Conservation (phyloP, 2,329 filamentous ascomycete genomes). For the Diaporthe citrichinensis region DNA sequence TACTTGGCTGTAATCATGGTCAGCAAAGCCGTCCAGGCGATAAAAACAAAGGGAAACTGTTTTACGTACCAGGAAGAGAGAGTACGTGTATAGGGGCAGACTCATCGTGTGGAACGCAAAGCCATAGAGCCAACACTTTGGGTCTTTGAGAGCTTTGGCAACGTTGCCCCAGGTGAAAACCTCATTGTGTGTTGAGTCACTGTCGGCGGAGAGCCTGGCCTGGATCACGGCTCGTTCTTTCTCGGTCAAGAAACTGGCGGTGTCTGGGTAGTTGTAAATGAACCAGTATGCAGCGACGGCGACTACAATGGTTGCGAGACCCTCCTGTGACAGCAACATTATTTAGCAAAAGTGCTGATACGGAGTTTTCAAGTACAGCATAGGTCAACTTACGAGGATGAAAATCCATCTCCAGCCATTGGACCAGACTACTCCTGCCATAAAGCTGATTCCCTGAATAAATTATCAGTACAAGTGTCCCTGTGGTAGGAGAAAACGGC, state of each 20-base stretch:
- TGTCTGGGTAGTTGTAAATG: conserved; percentile 76
- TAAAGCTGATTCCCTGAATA: conserved; percentile 65
- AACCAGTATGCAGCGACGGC: conserved; percentile 68
- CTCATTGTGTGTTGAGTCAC: conserved; percentile 78
- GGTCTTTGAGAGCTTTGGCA: conserved; percentile 72
- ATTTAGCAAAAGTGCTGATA: not conserved
- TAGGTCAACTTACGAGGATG: conserved; percentile 61
- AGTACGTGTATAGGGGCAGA: conserved; percentile 70
- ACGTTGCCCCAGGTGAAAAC: conserved; percentile 79
- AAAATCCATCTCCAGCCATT: conserved; percentile 73
- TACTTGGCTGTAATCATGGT: conserved; percentile 58
- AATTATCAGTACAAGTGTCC: not conserved
- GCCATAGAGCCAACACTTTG: conserved; percentile 81
- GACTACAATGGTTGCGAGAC: conserved; percentile 67
- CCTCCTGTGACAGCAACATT: conserved; percentile 57
- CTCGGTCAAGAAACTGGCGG: conserved; percentile 69
- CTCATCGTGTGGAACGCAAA: conserved; percentile 81
- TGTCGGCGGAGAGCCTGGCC: conserved; percentile 75
- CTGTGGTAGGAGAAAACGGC: not conserved
- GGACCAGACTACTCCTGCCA: conserved; percentile 65
- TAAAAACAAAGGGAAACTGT: no score
- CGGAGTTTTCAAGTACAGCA: not conserved
- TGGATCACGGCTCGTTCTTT: conserved; percentile 71
- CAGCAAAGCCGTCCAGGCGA: not conserved
- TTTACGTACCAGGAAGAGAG: conserved; percentile 65